These are phyloP conservation scores for Carex cristatella DNA, from an alignment of 176 grass and related monocot genomes.

Conservation along the genomic window DNA sequence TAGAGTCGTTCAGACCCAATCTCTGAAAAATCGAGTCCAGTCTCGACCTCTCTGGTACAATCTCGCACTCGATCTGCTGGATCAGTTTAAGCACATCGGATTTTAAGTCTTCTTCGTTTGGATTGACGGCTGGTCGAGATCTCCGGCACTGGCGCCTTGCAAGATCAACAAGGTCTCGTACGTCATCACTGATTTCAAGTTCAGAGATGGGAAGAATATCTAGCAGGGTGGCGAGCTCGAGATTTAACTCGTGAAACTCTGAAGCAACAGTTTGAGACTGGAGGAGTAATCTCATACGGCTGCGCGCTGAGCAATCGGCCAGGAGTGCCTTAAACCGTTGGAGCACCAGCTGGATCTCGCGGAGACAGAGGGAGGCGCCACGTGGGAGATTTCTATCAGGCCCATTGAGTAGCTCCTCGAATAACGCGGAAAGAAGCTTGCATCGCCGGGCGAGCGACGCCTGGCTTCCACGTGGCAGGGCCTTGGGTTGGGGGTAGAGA, in stretches of 20 bases:
- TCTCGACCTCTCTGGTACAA: conserved; percentile 55
- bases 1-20: conserved; percentile 53
- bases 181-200: conserved; percentile 56
- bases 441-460: conserved; percentile 45
- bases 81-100: conserved; percentile 52
- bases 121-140: conserved; percentile 27
- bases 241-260: conserved; percentile 53
- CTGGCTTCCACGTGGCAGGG: conserved; percentile 36
- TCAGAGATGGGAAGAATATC: conserved; percentile 69
- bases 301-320: conserved; percentile 53
- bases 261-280: conserved; percentile 43
- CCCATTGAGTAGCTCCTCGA: conserved; percentile 53
- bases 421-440: conserved; percentile 53
- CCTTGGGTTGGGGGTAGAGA: conserved; percentile 25
- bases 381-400: conserved; percentile 30
- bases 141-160: conserved; percentile 61
- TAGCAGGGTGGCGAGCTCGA: conserved; percentile 74
- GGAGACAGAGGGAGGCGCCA: conserved; percentile 67
- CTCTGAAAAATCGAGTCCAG: conserved; percentile 50
- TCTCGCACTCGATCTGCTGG: conserved; percentile 55
- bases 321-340: conserved; percentile 68
- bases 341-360: conserved; percentile 74
- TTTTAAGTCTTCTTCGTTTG: conserved; percentile 37
- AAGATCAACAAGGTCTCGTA: conserved; percentile 53
- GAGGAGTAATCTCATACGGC: conserved; percentile 65